Evolutionary conservation across 2,329 filamentous ascomycete species (phyloP).

Genomic region (Aotearoamyces nothofagi): DNA sequence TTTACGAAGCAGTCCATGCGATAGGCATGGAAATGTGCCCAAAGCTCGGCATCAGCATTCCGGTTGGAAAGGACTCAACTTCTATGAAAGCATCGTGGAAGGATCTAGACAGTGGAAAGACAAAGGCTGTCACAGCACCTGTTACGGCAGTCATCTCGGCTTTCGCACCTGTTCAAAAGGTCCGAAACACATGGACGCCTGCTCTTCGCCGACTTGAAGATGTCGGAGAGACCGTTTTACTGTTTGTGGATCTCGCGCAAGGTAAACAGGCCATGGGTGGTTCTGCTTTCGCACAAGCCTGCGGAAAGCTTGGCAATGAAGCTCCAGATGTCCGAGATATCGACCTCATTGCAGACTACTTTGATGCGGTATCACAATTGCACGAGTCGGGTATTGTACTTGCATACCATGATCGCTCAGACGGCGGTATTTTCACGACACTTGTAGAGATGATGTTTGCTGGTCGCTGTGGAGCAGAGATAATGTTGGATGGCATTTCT

Average conservation of each 20-base stretch:
- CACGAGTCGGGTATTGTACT: slow-evolving; percentile 61
- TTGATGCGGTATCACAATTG: slow-evolving; percentile 62
- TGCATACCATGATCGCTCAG: slow-evolving; percentile 88
- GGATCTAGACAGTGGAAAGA: slow-evolving; percentile 46
- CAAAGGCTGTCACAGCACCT: slow-evolving; percentile 81
- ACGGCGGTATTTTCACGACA: slow-evolving; percentile 83
- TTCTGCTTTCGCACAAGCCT: slow-evolving; percentile 79
- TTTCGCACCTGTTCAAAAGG: slow-evolving; percentile 71
- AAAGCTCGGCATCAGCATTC: slow-evolving; percentile 79
- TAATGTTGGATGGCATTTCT: slow-evolving; percentile 64
- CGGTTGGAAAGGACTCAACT: slow-evolving; percentile 95
- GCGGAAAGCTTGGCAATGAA: slow-evolving; percentile 72
- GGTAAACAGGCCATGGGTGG: slow-evolving; percentile 75
- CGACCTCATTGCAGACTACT: slow-evolving; percentile 74
- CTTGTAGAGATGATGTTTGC: slow-evolving; percentile 98
- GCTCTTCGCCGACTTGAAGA: slow-evolving; percentile 71
- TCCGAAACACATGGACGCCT: slow-evolving; percentile 85
- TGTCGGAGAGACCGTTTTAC: slow-evolving; percentile 73
- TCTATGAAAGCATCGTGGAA: slow-evolving; percentile 98
- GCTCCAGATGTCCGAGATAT: slow-evolving; percentile 75
- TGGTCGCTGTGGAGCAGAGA: slow-evolving; percentile 73
- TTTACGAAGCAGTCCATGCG: slow-evolving; percentile 88
- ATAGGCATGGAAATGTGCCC: slow-evolving; percentile 90
- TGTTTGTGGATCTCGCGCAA: slow-evolving; percentile 81
- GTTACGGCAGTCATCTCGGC: slow-evolving; percentile 85